Conservation (phyloP, 1,139 yeast genomes). For the Nadsonia commutata region DNA sequence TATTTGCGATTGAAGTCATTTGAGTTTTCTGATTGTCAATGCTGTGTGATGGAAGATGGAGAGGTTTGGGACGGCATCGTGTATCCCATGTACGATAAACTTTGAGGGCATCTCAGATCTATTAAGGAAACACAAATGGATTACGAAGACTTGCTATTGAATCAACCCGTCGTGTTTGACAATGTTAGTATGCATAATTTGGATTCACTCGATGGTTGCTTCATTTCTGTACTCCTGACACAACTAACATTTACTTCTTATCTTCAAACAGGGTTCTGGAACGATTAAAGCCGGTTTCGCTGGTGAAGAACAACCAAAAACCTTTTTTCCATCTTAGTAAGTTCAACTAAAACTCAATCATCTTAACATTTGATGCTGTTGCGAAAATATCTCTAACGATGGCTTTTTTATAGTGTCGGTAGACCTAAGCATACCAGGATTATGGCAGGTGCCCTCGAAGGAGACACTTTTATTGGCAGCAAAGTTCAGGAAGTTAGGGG, state of each 20-base stretch:
- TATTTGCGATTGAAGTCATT: slow-evolving; percentile 14
- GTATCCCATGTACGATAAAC: too few species aligned
- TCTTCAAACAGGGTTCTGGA: slow-evolving; percentile 61
- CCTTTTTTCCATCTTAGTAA: slow-evolving; percentile 32
- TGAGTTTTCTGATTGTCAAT: too few species aligned
- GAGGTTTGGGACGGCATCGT: too few species aligned
- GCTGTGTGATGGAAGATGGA: too few species aligned
- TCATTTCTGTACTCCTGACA: neutral
- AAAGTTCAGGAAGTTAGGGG: slow-evolving; percentile 68
- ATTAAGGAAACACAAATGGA: too few species aligned
- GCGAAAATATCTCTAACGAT: too few species aligned
- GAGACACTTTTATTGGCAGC: slow-evolving; percentile 55
- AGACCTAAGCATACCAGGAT: slow-evolving; percentile 70
- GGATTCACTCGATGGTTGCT: neutral
- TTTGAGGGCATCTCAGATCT: too few species aligned
- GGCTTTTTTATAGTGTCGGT: slow-evolving; percentile 64
- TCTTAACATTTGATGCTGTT: too few species aligned
- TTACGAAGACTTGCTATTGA: slow-evolving; percentile 28
- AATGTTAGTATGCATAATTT: slow-evolving; percentile 27
- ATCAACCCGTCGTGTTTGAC: slow-evolving; percentile 86
- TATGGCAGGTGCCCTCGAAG: slow-evolving; percentile 68
- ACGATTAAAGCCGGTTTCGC: slow-evolving; percentile 83
- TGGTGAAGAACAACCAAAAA: slow-evolving; percentile 71
- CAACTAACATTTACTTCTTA: too few species aligned
- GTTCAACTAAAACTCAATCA: slow-evolving; percentile 10